These are phyloP conservation scores for Ceratocystis cubensis DNA, from an alignment of 2,329 filamentous ascomycete genomes.

Conservation along the genomic window DNA sequence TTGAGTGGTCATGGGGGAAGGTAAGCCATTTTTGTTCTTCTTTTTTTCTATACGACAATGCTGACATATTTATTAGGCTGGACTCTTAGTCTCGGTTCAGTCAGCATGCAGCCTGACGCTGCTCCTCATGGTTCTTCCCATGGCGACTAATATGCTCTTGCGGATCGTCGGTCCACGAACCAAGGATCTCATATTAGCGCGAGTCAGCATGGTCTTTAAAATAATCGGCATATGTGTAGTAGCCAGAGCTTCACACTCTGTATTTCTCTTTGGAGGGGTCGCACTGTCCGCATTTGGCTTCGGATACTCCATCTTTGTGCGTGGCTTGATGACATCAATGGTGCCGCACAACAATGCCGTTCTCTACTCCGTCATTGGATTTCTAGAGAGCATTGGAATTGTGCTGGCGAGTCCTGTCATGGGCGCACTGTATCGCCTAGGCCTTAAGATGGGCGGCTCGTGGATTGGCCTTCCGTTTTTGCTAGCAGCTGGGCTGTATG, in stretches of 20 bases:
- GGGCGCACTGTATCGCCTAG: constrained; percentile 21
- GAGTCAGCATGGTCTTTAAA: constrained; percentile 22
- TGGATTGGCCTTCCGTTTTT: constrained; percentile 22
- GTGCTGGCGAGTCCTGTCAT: constrained; percentile 22
- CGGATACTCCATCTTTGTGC: constrained; percentile 21
- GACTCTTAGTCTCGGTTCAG: constrained; percentile 17
- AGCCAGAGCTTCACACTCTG: constrained; percentile 13
- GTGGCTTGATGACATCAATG: constrained; percentile 22
- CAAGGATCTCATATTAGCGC: constrained; percentile 21
- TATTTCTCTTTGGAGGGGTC: constrained; percentile 17
- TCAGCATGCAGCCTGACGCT: constrained; percentile 18
- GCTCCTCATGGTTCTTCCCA: constrained; percentile 15
- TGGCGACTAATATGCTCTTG: constrained; percentile 12
- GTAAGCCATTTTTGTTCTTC: not conserved
- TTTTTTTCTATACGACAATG: not conserved
- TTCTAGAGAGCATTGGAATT: constrained; percentile 22
- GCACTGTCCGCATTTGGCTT: constrained; percentile 19
- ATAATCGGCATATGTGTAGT: constrained; percentile 20
- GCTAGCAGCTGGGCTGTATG: constrained; percentile 19
- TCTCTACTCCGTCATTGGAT: constrained; percentile 22
- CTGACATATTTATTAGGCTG: not conserved
- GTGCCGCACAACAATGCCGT: constrained; percentile 21
- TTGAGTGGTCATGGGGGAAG: constrained; percentile 23
- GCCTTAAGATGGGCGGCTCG: constrained; percentile 18
- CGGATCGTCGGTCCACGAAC: constrained; percentile 10